Evolutionary conservation across 2,329 filamentous ascomycete genomes (phyloP).

Genomic region (Aspergillus sclerotialis): DNA sequence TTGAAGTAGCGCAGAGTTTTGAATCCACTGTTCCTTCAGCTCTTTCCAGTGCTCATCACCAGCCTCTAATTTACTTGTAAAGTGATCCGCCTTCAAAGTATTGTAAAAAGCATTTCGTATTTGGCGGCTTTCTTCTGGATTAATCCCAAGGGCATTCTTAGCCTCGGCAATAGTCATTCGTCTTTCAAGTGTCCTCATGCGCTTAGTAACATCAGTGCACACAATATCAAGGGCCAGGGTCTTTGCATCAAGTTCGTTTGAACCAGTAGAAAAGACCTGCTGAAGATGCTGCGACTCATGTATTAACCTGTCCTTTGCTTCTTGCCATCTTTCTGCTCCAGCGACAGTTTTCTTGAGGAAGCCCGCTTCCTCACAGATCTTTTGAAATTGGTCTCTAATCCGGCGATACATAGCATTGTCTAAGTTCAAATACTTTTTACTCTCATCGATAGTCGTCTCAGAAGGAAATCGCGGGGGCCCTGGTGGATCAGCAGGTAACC

Average conservation of each 20-base stretch:
- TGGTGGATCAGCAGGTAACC: constrained; percentile 59
- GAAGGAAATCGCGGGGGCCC: constrained; percentile 70
- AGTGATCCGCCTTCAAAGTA: constrained; percentile 58
- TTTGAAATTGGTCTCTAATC: constrained; percentile 60
- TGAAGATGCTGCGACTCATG: constrained; percentile 59
- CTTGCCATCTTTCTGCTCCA: constrained; percentile 66
- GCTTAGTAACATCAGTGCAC: constrained; percentile 74
- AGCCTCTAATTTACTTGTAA: constrained; percentile 66
- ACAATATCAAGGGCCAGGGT: constrained; percentile 69
- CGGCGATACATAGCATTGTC: constrained; percentile 57
- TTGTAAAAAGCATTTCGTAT: constrained; percentile 61
- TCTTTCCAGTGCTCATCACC: constrained; percentile 65
- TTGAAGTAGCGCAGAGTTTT: constrained; percentile 49
- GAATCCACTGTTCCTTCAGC: constrained; percentile 63
- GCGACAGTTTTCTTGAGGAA: constrained; percentile 71
- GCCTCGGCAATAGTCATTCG: constrained; percentile 68
- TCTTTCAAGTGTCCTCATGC: constrained; percentile 59
- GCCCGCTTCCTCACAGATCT: constrained; percentile 60
- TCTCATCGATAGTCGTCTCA: constrained; percentile 74
- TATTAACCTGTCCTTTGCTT: constrained; percentile 61
- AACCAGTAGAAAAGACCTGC: constrained; percentile 52
- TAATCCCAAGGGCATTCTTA: constrained; percentile 64
- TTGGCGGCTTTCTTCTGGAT: constrained; percentile 59
- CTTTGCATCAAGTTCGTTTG: constrained; percentile 54
- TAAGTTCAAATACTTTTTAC: constrained; percentile 61